These are phyloP conservation scores for Thelephora terrestris DNA, from an alignment of 1,284 basidiomycete genomes.

Conservation along the genomic window DNA sequence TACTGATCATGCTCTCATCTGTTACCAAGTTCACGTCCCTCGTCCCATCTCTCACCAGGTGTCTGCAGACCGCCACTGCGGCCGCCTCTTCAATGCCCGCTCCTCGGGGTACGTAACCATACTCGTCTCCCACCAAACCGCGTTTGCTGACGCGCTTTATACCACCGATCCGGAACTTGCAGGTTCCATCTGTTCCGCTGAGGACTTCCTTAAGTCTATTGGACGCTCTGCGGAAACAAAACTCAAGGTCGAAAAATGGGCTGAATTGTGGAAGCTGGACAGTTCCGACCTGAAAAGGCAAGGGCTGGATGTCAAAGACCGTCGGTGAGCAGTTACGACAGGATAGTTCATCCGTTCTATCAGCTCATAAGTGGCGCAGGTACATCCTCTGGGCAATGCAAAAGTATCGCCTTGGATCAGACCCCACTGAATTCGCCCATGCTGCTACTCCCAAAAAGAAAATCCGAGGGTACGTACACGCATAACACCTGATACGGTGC, in stretches of 20 bases:
- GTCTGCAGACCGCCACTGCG: constrained; percentile 31
- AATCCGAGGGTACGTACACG: constrained; percentile 54
- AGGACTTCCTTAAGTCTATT: constrained; percentile 63
- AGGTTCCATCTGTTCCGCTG: constrained; percentile 38
- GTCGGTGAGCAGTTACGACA: constrained; percentile 36
- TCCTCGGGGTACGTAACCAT: constrained; percentile 16
- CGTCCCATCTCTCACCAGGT: constrained; percentile 18
- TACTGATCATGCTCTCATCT: not conserved
- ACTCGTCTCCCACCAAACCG: constrained; percentile 11
- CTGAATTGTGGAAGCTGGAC: constrained; percentile 53
- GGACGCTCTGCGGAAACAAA: constrained; percentile 59
- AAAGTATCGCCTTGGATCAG: constrained; percentile 53
- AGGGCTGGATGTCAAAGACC: constrained; percentile 54
- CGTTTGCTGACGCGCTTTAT: not conserved
- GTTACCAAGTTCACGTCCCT: constrained; percentile 1
- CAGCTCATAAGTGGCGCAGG: constrained; percentile 26
- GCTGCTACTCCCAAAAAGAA: constrained; percentile 60
- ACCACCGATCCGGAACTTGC: constrained; percentile 11
- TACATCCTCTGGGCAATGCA: constrained; percentile 80
- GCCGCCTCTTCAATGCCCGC: constrained; percentile 23
- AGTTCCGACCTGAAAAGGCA: constrained; percentile 51
- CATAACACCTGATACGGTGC: not conserved
- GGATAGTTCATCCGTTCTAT: not conserved
- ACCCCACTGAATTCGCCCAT: constrained; percentile 52
- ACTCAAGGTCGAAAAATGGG: constrained; percentile 49